Evolutionary conservation across 2,329 filamentous ascomycete genomes (phyloP), one percentile per base, ranked within the genome.

Genomic region (Colletotrichum lupini): DNA sequence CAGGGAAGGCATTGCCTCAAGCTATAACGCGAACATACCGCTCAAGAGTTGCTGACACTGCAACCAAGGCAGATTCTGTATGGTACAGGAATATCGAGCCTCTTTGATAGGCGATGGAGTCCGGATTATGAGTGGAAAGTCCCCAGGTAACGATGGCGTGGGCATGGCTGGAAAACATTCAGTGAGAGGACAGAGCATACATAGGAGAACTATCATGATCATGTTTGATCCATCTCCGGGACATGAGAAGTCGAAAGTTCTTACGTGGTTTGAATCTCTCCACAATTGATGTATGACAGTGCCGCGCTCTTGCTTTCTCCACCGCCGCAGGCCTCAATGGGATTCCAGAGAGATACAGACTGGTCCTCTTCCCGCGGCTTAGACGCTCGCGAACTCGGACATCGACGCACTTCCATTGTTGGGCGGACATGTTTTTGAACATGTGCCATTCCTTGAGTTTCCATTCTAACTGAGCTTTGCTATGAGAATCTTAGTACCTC

Each of bases 381-480:
- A 14, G 24, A 16, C 68, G 42, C 32, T 37, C 28, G 3, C 32
- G 32, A 1, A 67, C 56, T 6, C 26, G n/a, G 2, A 14, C 7
- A 1, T 19, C n/a, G 1, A 60, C 24, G 16, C 60, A 32, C 24
- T 61, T 71, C 68, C 68, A 71, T 26, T 61, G 42, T 16, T 22
- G 7, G 24, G 1, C 24, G 0, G 4, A n/a, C 56, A 71, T 46
- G 5, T 71, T 71, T 11, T 66, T 71, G 6, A 57, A 14, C n/a
- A 68, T 16, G 12, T n/a, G 46, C 68, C 64, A 68, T 14, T 68
- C 57, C 42, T 53, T 62, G 0, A 68, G 52, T 6, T 62, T 72
- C 35, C 35, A 56, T 14, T 58, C 64, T 11, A 72, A 4, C 3
- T 57, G 68, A 3, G 52, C 28, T 30, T 72, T 72, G 22, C 57